Percentiles rank a stretch among this genome's conserved stretches.
phyloP scores from a whole-genome alignment of 768 basidiomycete genomes.

The Lactarius indigo region DNA sequence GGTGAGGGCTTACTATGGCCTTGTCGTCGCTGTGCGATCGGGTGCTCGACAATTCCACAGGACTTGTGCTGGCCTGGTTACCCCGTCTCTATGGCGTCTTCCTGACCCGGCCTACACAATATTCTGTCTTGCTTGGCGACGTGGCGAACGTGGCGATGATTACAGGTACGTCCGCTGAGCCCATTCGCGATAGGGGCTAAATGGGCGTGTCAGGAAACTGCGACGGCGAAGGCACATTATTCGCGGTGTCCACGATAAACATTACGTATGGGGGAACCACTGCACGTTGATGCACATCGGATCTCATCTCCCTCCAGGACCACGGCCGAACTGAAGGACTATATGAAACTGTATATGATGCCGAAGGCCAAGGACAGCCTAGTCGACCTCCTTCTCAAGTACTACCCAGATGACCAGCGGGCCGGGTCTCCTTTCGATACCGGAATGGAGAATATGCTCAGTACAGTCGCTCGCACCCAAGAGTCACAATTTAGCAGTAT shows the following conservation, averaged over 20 bases:
- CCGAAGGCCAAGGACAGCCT: slow-evolving; percentile 24
- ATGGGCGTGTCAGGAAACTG: slow-evolving; percentile 38
- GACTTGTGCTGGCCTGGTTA: slow-evolving; percentile 27
- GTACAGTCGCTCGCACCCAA: slow-evolving; percentile 23
- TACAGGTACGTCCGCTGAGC: slow-evolving; percentile 17
- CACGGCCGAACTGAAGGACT: slow-evolving; percentile 7
- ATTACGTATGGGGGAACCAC: slow-evolving; percentile 30
- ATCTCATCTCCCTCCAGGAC: not conserved
- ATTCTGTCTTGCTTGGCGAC: slow-evolving; percentile 24
- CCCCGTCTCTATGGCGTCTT: slow-evolving; percentile 31
- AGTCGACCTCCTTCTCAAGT: slow-evolving; percentile 24
- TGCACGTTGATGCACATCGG: not conserved
- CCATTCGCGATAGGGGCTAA: not conserved
- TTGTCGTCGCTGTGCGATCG: not conserved
- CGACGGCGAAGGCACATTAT: slow-evolving; percentile 57
- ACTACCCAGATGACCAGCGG: slow-evolving; percentile 26
- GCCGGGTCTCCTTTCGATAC: slow-evolving; percentile 25
- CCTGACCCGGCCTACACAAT: slow-evolving; percentile 24
- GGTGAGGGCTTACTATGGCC: slow-evolving; percentile 23
- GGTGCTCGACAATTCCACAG: slow-evolving; percentile 17
- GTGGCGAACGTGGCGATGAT: slow-evolving; percentile 28
- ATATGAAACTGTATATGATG: slow-evolving; percentile 27
- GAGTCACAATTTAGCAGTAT: not conserved
- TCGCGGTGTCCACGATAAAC: slow-evolving; percentile 31
- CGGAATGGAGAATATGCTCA: slow-evolving; percentile 28